Conservation (phyloP, 495 filamentous ascomycete genomes). For the Talaromyces liani region DNA sequence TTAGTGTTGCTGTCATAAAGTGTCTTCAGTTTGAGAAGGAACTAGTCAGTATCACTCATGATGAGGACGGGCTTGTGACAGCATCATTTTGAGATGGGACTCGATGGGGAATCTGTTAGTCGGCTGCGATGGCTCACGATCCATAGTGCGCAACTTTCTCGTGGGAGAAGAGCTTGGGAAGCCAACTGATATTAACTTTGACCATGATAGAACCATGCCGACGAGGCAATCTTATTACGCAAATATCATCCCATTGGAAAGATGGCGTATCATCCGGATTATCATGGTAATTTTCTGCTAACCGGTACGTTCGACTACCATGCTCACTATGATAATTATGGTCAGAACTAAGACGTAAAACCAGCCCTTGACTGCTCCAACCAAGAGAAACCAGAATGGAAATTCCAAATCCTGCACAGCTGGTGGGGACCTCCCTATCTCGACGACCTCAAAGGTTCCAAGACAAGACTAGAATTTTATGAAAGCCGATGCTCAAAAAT, state of each 20-base stretch:
- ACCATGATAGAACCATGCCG: conserved; percentile 10
- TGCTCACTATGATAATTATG: neutral
- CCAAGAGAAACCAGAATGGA: conserved; percentile 29
- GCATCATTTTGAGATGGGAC: neutral
- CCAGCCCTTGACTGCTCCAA: conserved; percentile 27
- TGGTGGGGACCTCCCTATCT: conserved; percentile 8
- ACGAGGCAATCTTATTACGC: conserved; percentile 20
- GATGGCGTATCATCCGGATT: conserved; percentile 4
- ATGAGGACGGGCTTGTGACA: neutral
- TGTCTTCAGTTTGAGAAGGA: neutral
- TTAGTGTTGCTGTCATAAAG: neutral
- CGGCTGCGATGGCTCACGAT: conserved; percentile 17
- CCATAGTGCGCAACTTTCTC: conserved; percentile 13
- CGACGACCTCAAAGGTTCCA: neutral
- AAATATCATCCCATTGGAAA: conserved; percentile 13
- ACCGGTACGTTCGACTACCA: neutral
- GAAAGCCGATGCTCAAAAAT: neutral
- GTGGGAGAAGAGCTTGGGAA: conserved; percentile 9
- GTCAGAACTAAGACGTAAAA: neutral
- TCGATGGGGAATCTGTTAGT: conserved; percentile 13
- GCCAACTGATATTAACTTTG: conserved; percentile 8
- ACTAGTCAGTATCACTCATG: neutral
- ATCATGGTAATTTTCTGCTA: neutral
- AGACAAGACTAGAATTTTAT: neutral
- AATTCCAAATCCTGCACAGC: conserved; percentile 17